Percentiles rank a stretch among this genome's conserved stretches.
These are phyloP conservation scores for Allium cepa DNA, from an alignment of 106 monocot species.

Conservation along the genomic window DNA sequence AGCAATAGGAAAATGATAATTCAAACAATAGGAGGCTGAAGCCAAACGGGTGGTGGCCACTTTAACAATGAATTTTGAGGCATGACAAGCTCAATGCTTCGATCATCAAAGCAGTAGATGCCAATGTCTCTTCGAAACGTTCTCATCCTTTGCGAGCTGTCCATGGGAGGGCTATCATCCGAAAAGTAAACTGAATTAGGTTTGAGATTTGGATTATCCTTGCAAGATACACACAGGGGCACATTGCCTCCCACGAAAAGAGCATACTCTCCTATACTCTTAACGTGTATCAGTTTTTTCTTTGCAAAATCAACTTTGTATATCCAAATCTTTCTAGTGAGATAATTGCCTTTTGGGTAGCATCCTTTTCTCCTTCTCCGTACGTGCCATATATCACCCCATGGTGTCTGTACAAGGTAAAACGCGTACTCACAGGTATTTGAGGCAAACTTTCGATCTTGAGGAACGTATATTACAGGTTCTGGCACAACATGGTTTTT, in stretches of 20 bases:
- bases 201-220: too few relatives aligned
- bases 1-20: too few relatives aligned
- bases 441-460: neutral
- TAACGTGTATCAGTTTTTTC: neutral
- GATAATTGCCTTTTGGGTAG: neutral
- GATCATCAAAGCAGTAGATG: too few relatives aligned
- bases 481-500: neutral
- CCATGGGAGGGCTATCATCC: too few relatives aligned
- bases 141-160: too few relatives aligned
- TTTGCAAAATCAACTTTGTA: neutral
- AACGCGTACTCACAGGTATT: neutral
- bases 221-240: too few relatives aligned
- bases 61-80: too few relatives aligned
- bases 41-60: too few relatives aligned
- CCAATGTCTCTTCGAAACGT: too few relatives aligned
- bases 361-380: neutral
- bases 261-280: neutral
- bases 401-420: neutral
- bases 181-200: too few relatives aligned
- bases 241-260: neutral
- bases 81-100: too few relatives aligned
- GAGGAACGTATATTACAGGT: neutral
- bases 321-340: neutral
- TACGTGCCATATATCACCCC: neutral
- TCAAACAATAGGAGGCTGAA: too few relatives aligned